phyloP scores from a whole-genome alignment of 2,329 filamentous ascomycete genomes.

The Stemphylium vesicarium region DNA sequence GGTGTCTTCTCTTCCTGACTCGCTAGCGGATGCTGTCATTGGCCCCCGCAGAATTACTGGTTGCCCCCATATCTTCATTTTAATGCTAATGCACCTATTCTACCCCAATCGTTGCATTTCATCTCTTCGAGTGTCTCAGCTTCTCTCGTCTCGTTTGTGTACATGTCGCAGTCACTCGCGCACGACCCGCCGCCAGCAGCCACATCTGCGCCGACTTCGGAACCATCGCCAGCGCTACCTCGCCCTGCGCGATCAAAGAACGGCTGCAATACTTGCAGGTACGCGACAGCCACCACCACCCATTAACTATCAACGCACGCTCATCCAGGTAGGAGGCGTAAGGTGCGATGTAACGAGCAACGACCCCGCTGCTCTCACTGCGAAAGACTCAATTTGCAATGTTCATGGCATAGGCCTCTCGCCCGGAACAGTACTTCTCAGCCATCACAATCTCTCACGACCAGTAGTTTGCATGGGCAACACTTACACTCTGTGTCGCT shows the following conservation, averaged over 20 bases:
- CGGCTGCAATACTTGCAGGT: constrained; percentile 43
- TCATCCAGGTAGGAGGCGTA: constrained; percentile 52
- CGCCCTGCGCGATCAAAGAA: constrained; percentile 41
- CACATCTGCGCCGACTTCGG: constrained; percentile 18
- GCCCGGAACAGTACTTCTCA: constrained; percentile 23
- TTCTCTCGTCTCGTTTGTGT: neutral
- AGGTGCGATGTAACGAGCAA: constrained; percentile 63
- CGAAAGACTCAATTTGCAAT: constrained; percentile 60
- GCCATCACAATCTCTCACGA: constrained; percentile 26
- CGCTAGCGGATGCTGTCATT: neutral
- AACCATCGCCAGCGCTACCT: constrained; percentile 18
- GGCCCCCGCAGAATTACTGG: neutral
- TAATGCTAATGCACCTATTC: neutral
- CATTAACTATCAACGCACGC: constrained; percentile 1
- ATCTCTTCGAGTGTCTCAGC: neutral
- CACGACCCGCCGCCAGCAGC: constrained; percentile 19
- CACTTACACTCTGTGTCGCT: constrained; percentile 19
- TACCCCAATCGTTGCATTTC: neutral
- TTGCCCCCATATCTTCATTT: neutral
- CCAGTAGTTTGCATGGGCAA: constrained; percentile 19
- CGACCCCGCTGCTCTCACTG: constrained; percentile 62
- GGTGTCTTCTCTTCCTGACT: neutral
- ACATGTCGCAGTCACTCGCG: constrained; percentile 25
- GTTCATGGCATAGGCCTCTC: constrained; percentile 54
- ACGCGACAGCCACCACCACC: neutral